These are phyloP conservation scores for Parachaetomium inaequale DNA, from an alignment of 495 filamentous ascomycete genomes.

Conservation along the genomic window DNA sequence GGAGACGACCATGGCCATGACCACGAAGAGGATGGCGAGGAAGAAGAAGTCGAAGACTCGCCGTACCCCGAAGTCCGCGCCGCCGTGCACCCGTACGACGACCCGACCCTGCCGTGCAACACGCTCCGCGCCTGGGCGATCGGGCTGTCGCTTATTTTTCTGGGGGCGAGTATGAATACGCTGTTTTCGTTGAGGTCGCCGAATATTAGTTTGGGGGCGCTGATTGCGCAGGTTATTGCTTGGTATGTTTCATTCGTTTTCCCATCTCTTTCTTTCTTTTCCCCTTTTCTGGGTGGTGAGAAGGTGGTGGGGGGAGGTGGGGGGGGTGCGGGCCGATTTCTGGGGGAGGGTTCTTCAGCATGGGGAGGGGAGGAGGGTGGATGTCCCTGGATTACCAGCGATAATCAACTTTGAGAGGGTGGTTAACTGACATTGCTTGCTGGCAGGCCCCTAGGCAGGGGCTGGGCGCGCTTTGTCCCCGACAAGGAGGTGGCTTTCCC, in stretches of 20 bases:
- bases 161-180: slow-evolving; percentile 66
- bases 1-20: not conserved
- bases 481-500: slow-evolving; percentile 40
- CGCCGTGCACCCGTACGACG: slow-evolving; percentile 60
- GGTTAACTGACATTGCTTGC: not conserved
- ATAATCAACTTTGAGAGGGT: not conserved
- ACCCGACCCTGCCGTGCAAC: slow-evolving; percentile 59
- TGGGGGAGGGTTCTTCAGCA: no score
- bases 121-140: slow-evolving; percentile 73
- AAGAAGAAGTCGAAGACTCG: slow-evolving; percentile 52
- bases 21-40: slow-evolving; percentile 9
- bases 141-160: slow-evolving; percentile 60
- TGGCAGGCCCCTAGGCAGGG: slow-evolving; percentile 55
- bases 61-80: slow-evolving; percentile 68
- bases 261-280: not conserved
- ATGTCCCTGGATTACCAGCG: no score
- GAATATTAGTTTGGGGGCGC: slow-evolving; percentile 61
- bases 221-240: slow-evolving; percentile 67
- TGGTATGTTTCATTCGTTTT: slow-evolving; percentile 34
- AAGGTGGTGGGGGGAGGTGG: no score
- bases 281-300: not conserved
- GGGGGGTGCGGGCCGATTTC: no score
- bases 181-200: slow-evolving; percentile 66
- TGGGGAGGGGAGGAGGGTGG: not conserved
- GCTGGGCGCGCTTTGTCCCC: slow-evolving; percentile 48